Percentiles rank a stretch among this genome's conserved stretches.
These are phyloP conservation scores for Sporothrix pallida DNA, from an alignment of 2,329 filamentous ascomycete species.

Conservation along the genomic window DNA sequence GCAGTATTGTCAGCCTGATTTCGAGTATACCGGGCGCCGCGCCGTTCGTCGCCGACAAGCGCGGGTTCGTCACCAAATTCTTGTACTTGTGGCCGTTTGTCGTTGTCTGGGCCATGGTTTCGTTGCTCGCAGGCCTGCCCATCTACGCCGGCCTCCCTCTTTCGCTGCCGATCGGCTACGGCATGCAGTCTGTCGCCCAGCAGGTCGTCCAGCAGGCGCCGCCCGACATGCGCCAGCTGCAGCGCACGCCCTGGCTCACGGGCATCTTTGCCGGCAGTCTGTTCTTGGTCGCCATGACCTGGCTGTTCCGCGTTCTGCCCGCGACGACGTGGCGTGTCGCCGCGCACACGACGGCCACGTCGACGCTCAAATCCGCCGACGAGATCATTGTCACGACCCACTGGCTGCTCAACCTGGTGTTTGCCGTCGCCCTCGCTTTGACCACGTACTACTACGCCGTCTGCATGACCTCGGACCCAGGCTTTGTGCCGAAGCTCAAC, in stretches of 20 bases:
- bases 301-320: conserved; percentile 73
- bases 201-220: conserved; percentile 82
- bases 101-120: conserved; percentile 72
- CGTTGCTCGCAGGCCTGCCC: conserved; percentile 73
- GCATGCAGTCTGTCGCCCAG: conserved; percentile 77
- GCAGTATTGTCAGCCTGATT: conserved; percentile 54
- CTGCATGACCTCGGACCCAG: conserved; percentile 87
- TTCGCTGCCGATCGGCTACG: conserved; percentile 68
- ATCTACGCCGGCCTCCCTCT: conserved; percentile 79
- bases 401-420: conserved; percentile 79
- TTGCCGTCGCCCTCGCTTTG: conserved; percentile 66
- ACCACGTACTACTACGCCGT: conserved; percentile 86
- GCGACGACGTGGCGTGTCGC: conserved; percentile 43
- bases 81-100: conserved; percentile 89
- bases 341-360: conserved; percentile 4
- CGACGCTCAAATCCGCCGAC: neutral
- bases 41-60: conserved; percentile 73
- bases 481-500: conserved; percentile 87
- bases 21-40: conserved; percentile 67
- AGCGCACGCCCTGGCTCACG: conserved; percentile 91
- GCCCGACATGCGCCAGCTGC: conserved; percentile 84
- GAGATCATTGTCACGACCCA: conserved; percentile 53
- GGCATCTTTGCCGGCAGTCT: conserved; percentile 90
- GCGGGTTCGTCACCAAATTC: conserved; percentile 79
- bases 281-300: conserved; percentile 79